These are phyloP conservation scores for Tolypocladium amazonense DNA, from an alignment of 2,329 filamentous ascomycete genomes.

Conservation along the genomic window DNA sequence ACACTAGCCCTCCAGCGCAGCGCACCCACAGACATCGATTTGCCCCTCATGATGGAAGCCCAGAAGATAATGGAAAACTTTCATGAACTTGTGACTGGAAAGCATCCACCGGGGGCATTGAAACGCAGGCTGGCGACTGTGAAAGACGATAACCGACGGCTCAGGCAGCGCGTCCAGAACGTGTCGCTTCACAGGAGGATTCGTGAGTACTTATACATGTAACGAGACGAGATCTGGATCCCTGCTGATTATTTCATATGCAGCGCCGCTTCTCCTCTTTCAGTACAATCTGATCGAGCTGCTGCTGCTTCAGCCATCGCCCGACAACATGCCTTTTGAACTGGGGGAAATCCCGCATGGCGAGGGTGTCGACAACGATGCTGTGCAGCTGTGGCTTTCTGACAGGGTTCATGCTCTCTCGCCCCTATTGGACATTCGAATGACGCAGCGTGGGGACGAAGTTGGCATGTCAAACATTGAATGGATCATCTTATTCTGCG, in stretches of 20 bases:
- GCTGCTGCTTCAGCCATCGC: not conserved
- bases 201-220: not conserved
- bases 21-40: not conserved
- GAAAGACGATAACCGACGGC: not conserved
- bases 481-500: not conserved
- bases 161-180: too few species aligned
- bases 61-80: not conserved
- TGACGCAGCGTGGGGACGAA: not conserved
- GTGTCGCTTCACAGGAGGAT: too few species aligned
- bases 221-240: not conserved
- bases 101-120: not conserved
- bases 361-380: not conserved
- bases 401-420: not conserved
- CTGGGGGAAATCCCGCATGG: not conserved
- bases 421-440: not conserved
- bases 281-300: not conserved
- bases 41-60: not conserved
- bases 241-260: not conserved
- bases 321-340: not conserved
- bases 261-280: not conserved
- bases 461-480: not conserved
- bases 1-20: not conserved
- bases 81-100: not conserved
- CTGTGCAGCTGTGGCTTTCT: not conserved
- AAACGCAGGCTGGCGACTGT: not conserved